Percentiles rank a stretch among this genome's conserved stretches.
phyloP scores from a whole-genome alignment of 176 grass and related monocot genomes.

The Phyllostachys edulis region DNA sequence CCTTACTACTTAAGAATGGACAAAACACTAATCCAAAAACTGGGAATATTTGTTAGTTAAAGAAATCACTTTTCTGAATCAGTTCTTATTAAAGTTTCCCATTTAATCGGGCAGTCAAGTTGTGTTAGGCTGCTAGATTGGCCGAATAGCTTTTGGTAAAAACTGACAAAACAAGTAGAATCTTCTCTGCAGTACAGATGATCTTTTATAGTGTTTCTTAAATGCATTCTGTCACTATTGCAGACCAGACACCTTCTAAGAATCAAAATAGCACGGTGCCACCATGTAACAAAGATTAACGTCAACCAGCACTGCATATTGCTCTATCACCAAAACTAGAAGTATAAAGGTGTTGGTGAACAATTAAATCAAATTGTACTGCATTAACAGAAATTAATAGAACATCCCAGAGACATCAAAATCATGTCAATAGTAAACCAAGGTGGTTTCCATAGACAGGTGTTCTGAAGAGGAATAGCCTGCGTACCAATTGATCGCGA shows the following conservation, averaged over 20 bases:
- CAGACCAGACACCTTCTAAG: neutral
- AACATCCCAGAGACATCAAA: neutral
- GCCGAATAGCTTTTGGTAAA: neutral
- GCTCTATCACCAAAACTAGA: neutral
- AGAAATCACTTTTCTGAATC: neutral
- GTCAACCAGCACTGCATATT: neutral
- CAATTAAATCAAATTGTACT: neutral
- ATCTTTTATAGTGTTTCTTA: neutral
- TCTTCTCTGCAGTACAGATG: neutral
- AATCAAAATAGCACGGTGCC: neutral
- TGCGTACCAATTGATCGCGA: constrained; percentile 90
- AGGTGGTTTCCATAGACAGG: neutral
- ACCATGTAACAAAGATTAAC: neutral
- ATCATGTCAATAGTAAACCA: constrained; percentile 16
- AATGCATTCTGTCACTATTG: neutral
- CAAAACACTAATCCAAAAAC: neutral
- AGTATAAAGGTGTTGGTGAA: neutral
- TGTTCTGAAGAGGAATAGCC: constrained; percentile 11
- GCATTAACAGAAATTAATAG: neutral
- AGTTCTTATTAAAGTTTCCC: neutral
- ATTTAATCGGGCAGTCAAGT: neutral
- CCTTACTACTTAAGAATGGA: neutral
- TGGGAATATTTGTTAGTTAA: neutral
- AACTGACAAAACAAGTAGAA: neutral
- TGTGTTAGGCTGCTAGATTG: neutral